phyloP scores from a whole-genome alignment of 441 rosid species.

The Melastoma candidum region DNA sequence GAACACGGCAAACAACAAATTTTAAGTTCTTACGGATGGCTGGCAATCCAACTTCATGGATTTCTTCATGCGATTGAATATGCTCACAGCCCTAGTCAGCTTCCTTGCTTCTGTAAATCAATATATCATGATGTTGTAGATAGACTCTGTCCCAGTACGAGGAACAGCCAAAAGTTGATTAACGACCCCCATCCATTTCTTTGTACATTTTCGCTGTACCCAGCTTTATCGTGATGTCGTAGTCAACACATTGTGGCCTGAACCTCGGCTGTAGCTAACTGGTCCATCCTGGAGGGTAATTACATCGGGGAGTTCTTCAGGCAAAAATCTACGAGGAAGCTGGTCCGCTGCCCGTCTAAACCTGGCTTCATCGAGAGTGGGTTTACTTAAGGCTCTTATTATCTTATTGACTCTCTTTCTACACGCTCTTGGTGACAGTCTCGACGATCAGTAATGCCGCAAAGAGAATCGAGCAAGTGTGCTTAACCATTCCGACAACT shows the following conservation, averaged over 20 bases:
- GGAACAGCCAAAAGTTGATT: slow-evolving; percentile 68
- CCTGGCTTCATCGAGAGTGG: slow-evolving; percentile 42
- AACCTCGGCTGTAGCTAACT: slow-evolving; percentile 67
- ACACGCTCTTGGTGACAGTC: slow-evolving; percentile 39
- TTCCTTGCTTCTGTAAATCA: slow-evolving; percentile 74
- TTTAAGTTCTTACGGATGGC: slow-evolving; percentile 71
- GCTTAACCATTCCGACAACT: too few species aligned
- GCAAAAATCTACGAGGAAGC: slow-evolving; percentile 61
- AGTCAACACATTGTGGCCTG: slow-evolving; percentile 52
- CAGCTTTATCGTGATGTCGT: slow-evolving; percentile 61
- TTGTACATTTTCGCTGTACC: slow-evolving; percentile 74
- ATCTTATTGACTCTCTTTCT: slow-evolving; percentile 58
- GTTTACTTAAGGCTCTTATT: slow-evolving; percentile 32
- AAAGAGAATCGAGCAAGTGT: slow-evolving; percentile 4
- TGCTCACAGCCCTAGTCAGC: slow-evolving; percentile 70
- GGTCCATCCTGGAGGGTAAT: slow-evolving; percentile 52
- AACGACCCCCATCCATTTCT: slow-evolving; percentile 80
- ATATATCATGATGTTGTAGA: slow-evolving; percentile 61
- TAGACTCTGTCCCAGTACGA: slow-evolving; percentile 57
- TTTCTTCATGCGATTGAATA: slow-evolving; percentile 67
- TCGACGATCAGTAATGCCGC: slow-evolving; percentile 36
- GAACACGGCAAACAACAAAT: slow-evolving; percentile 66
- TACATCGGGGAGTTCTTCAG: slow-evolving; percentile 51
- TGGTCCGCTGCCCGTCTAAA: slow-evolving; percentile 37
- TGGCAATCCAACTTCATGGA: slow-evolving; percentile 48